These are phyloP conservation scores for Leishmania martiniquensis DNA, from an alignment of 208 protist genomes.

Conservation along the genomic window DNA sequence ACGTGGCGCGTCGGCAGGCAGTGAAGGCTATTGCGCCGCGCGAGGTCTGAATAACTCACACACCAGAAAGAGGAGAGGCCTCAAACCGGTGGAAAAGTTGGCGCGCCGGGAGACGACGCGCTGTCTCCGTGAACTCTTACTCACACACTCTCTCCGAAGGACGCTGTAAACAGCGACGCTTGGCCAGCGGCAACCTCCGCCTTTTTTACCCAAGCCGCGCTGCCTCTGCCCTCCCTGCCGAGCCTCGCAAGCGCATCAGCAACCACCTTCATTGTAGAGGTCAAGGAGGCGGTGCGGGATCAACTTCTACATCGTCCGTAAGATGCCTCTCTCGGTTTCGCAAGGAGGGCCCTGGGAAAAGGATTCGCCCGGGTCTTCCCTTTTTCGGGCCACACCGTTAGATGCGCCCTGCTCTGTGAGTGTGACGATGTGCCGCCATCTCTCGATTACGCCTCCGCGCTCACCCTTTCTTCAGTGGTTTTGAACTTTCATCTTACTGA, in stretches of 20 bases:
- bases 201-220: background rate
- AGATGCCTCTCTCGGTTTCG: background rate
- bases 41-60: constrained; percentile 29
- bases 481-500: background rate
- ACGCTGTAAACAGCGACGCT: background rate
- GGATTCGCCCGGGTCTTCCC: background rate
- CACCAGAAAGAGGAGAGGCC: constrained; percentile 10
- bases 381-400: background rate
- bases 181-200: background rate
- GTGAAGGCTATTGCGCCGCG: constrained; percentile 25
- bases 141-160: background rate
- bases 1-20: constrained; percentile 37
- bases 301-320: background rate
- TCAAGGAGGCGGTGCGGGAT: constrained; percentile 10
- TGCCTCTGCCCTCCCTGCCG: background rate
- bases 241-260: background rate
- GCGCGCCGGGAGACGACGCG: constrained; percentile 6
- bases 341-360: background rate
- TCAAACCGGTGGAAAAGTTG: constrained; percentile 14
- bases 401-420: background rate
- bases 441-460: too few relatives aligned
- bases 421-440: background rate
- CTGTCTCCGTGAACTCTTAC: background rate
- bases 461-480: background rate
- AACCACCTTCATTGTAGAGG: constrained; percentile 22